Evolutionary conservation across 2,329 filamentous ascomycete species (phyloP), one percentile per base, ranked within the genome.

Genomic region (Capronia coronata): DNA sequence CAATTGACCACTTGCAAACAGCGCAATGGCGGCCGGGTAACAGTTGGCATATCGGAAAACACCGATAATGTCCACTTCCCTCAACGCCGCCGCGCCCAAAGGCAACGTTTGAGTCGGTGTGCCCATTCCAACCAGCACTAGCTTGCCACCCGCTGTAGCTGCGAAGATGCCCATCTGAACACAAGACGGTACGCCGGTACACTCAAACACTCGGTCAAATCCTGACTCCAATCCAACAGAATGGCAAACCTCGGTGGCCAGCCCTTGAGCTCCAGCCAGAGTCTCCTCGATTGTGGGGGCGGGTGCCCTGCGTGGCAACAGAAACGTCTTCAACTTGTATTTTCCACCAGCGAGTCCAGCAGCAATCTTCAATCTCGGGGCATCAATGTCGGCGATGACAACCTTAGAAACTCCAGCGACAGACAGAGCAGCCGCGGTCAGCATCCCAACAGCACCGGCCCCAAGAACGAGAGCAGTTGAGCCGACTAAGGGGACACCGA

Each of bases 371-470:
- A 82, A 64, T 16, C 79, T 67, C 13, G 76, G 72, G 8, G 66
- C 67, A 59, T 82, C 77, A 38, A 82, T 82, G 56, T 83, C 79
- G 10, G 78, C 79, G 46, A 83, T 76, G 1, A 80, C 67, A 16
- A 83, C 76, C 9, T 69, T 72, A 2, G 68, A 65, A 32, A 79
- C 78, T 25, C 75, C 73, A 29, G 75, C 71, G 3, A 76, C 71
- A 41, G 73, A 74, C 54, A 82, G 73, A 5, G 77, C 77, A 1
- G 77, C 75, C 2, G 79, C 77, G 19, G 78, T 75, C 1, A 83
- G 65, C 7, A 82, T 64, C 0, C 79, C 79, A 8, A 83, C 78
- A 2, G 79, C 77, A 3, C 79, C 79, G 3, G 79, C 79, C 3
- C 79, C 79, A 54, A 82, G 78, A 1, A 82, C 75, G 14, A 82